Percentiles rank a stretch among this genome's conserved stretches.
These are phyloP conservation scores for Globisporangium abappressorium DNA, from an alignment of 352 stramenopile genomes.

Conservation along the genomic window DNA sequence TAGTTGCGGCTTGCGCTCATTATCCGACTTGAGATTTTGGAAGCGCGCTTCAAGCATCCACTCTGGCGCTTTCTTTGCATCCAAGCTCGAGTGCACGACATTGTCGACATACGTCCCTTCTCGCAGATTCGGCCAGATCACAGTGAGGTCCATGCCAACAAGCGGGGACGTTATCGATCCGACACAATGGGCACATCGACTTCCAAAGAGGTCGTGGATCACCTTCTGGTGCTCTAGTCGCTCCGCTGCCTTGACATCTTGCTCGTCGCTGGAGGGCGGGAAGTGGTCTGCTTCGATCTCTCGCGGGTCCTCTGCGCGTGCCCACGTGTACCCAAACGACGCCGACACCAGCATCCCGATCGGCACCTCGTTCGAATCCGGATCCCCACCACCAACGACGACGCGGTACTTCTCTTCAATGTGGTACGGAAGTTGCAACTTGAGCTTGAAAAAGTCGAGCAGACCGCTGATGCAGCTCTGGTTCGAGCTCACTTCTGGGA, in stretches of 20 bases:
- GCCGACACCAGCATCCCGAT: slow-evolving; percentile 67
- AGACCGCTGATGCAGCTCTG: slow-evolving; percentile 79
- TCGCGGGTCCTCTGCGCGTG: slow-evolving; percentile 38
- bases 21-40: slow-evolving; percentile 35
- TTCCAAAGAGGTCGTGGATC: slow-evolving; percentile 36
- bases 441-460: slow-evolving; percentile 81
- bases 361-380: slow-evolving; percentile 27
- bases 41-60: slow-evolving; percentile 63
- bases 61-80: slow-evolving; percentile 55
- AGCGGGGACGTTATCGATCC: slow-evolving; percentile 43
- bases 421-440: slow-evolving; percentile 61
- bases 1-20: slow-evolving; percentile 53
- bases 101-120: slow-evolving; percentile 86
- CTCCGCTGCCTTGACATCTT: not conserved
- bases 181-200: slow-evolving; percentile 25
- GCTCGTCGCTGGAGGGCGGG: slow-evolving; percentile 1
- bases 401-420: slow-evolving; percentile 57
- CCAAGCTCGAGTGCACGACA: slow-evolving; percentile 75
- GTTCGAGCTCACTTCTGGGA: slow-evolving; percentile 65
- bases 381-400: slow-evolving; percentile 25
- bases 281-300: slow-evolving; percentile 28
- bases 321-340: slow-evolving; percentile 64
- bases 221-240: slow-evolving; percentile 23
- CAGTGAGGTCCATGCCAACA: slow-evolving; percentile 49
- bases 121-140: slow-evolving; percentile 64